Percentiles rank a stretch among this genome's conserved stretches.
Evolutionary conservation across 2,329 filamentous ascomycete genomes (phyloP).

Genomic region (Parascedosporium putredinis): DNA sequence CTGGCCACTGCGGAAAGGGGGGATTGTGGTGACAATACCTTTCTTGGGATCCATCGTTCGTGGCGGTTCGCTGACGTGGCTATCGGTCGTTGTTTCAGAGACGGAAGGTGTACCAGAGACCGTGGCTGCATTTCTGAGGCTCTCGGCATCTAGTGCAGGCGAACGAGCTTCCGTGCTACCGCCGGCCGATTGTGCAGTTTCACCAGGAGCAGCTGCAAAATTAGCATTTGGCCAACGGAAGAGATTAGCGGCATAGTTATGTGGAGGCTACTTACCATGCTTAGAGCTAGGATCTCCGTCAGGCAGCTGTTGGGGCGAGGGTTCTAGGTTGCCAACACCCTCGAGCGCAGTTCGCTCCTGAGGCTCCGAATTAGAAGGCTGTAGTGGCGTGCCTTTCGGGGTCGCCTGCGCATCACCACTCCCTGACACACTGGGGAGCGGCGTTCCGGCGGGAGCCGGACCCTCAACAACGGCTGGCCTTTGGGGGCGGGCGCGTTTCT

Average conservation of each 20-base stretch:
- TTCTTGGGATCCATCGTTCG: neutral
- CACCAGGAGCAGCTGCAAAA: neutral
- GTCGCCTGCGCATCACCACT: constrained; percentile 3
- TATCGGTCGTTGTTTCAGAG: neutral
- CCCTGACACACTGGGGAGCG: neutral
- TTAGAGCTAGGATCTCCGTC: neutral
- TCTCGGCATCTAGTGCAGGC: neutral
- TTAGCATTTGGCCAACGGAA: neutral
- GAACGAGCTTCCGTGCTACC: too few relatives aligned
- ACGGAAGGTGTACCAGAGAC: neutral
- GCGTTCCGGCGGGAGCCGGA: neutral
- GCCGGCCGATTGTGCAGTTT: too few relatives aligned
- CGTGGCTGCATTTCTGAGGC: neutral
- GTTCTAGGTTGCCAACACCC: too few relatives aligned
- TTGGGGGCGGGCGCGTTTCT: constrained; percentile 3
- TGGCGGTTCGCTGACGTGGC: neutral
- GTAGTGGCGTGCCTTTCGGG: neutral
- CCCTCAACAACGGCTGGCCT: neutral
- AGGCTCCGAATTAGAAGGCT: neutral
- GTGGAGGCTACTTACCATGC: constrained; percentile 2
- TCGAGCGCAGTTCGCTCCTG: too few relatives aligned
- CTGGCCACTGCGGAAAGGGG: neutral
- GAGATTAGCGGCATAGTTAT: too few relatives aligned
- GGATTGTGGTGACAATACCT: too few relatives aligned
- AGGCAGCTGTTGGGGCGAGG: too few relatives aligned